A percentile compares a stretch with the other conserved stretches of the same genome.
Conservation (phyloP, 2,329 filamentous ascomycete genomes). For the Zopfia rhizophila region DNA sequence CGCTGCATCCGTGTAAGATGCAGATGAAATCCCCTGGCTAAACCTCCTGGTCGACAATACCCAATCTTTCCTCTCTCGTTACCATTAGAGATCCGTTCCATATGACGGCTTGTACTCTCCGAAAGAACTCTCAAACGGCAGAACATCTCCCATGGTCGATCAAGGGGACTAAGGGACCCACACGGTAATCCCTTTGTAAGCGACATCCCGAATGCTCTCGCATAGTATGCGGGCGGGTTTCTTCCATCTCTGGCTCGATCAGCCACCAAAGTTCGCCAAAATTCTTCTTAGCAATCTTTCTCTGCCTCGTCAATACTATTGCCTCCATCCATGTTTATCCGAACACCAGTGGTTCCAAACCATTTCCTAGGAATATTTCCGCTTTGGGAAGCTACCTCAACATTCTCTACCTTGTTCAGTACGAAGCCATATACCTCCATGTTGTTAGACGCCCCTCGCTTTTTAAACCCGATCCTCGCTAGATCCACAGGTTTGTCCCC, state of each 20-base stretch:
- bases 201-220: slow-evolving; percentile 25
- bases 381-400: slow-evolving; percentile 19
- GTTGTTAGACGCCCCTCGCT: slow-evolving; percentile 28
- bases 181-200: slow-evolving; percentile 27
- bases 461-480: slow-evolving; percentile 33
- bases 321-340: no score
- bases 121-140: slow-evolving; percentile 29
- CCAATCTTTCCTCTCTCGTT: slow-evolving; percentile 21
- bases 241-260: slow-evolving; percentile 23
- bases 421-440: slow-evolving; percentile 47
- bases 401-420: slow-evolving; percentile 28
- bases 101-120: slow-evolving; percentile 29
- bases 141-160: slow-evolving; percentile 28
- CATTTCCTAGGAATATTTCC: slow-evolving; percentile 30
- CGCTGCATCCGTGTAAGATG: slow-evolving; percentile 29
- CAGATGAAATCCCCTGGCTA: slow-evolving; percentile 26
- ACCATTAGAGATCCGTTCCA: slow-evolving; percentile 32
- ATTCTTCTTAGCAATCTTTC: slow-evolving; percentile 12
- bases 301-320: no score
- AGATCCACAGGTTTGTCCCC: slow-evolving; percentile 30
- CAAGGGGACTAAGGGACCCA: no score
- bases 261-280: slow-evolving; percentile 30
- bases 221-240: slow-evolving; percentile 31
- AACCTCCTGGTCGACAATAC: slow-evolving; percentile 21
- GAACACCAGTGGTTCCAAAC: no score